These are phyloP conservation scores for Yamagishiella unicocca DNA, from an alignment of 139 green algal species.

Conservation along the genomic window DNA sequence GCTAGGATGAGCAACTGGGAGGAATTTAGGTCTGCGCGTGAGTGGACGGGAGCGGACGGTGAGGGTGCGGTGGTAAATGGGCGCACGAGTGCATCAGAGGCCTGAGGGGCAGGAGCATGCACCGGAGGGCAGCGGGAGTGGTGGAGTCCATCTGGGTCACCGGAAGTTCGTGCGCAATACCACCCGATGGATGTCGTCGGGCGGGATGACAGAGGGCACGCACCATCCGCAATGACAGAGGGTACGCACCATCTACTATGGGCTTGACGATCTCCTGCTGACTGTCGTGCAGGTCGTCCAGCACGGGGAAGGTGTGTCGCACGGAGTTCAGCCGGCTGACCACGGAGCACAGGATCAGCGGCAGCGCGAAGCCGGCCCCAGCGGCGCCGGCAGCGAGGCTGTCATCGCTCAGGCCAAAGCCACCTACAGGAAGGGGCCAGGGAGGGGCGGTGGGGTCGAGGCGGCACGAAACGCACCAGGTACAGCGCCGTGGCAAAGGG, in stretches of 20 bases:
- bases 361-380: constrained; percentile 39
- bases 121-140: background rate
- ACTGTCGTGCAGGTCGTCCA: constrained; percentile 53
- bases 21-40: constrained; percentile 39
- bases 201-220: too few relatives aligned
- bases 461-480: too few relatives aligned
- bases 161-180: too few relatives aligned
- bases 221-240: too few relatives aligned
- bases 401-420: constrained; percentile 15
- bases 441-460: background rate
- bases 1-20: constrained; percentile 45
- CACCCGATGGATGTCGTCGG: too few relatives aligned
- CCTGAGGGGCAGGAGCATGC: too few relatives aligned
- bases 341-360: constrained; percentile 47
- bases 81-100: too few relatives aligned
- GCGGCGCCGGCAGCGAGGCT: constrained; percentile 22
- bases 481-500: too few relatives aligned
- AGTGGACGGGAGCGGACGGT: background rate
- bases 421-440: constrained; percentile 18
- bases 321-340: constrained; percentile 7
- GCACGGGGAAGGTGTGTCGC: constrained; percentile 47
- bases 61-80: background rate
- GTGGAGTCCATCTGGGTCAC: too few relatives aligned
- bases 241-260: constrained; percentile 33
- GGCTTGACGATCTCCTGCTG: constrained; percentile 25